Evolutionary conservation across 805 yeast species (phyloP).

Genomic region (Lachancea thermotolerans): DNA sequence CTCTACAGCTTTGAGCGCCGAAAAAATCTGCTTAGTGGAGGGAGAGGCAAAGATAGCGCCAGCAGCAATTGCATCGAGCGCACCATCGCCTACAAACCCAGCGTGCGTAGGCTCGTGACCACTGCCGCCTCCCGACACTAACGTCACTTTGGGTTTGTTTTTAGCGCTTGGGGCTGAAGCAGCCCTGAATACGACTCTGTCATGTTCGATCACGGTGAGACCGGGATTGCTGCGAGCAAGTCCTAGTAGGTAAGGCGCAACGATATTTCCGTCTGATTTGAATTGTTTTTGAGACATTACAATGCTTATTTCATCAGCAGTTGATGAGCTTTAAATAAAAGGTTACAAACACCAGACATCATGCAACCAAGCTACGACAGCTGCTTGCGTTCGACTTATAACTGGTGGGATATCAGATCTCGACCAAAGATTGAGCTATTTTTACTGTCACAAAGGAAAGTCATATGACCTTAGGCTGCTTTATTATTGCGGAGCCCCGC

Average conservation of each 20-base stretch:
- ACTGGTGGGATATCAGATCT: no score
- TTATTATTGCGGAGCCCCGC: no score
- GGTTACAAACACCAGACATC: no score
- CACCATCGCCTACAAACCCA: constrained; percentile 75
- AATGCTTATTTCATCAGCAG: background rate
- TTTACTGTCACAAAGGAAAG: no score
- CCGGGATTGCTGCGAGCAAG: constrained; percentile 18
- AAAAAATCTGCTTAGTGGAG: constrained; percentile 69
- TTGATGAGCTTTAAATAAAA: background rate
- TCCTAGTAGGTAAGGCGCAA: constrained; percentile 14
- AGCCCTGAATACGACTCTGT: constrained; percentile 12
- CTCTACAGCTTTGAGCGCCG: constrained; percentile 41
- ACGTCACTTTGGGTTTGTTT: constrained; percentile 47
- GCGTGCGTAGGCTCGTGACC: constrained; percentile 90
- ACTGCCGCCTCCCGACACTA: constrained; percentile 82
- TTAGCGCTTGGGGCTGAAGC: constrained; percentile 15
- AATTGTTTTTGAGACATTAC: constrained; percentile 16
- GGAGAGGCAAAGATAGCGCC: constrained; percentile 87
- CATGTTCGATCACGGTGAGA: constrained; percentile 14
- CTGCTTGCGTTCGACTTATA: no score
- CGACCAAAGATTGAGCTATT: no score
- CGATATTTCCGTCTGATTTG: constrained; percentile 17
- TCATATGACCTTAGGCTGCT: no score
- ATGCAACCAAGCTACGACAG: no score
- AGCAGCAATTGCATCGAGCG: constrained; percentile 73